Conservation (phyloP, 176 grass and related monocot genomes). For the Saccharum spontaneum region DNA sequence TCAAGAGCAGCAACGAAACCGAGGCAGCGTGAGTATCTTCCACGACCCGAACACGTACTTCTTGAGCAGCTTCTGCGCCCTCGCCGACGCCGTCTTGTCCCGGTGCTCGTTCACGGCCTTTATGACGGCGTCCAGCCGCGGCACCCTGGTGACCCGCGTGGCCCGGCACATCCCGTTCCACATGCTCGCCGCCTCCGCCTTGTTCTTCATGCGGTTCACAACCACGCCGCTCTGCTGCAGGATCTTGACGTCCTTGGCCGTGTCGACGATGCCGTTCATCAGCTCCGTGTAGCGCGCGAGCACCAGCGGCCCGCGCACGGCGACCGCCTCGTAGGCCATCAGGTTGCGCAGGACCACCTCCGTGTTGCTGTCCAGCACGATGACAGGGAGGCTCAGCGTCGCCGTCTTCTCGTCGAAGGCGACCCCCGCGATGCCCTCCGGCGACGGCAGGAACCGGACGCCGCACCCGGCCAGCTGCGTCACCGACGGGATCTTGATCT, state of each 20-base stretch:
- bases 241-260: slow-evolving; percentile 56
- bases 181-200: slow-evolving; percentile 48
- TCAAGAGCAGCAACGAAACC: slow-evolving; percentile 53
- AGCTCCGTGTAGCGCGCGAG: slow-evolving; percentile 69
- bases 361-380: slow-evolving; percentile 64
- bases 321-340: slow-evolving; percentile 62
- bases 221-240: slow-evolving; percentile 43
- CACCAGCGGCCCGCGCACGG: slow-evolving; percentile 59
- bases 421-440: slow-evolving; percentile 35
- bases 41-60: slow-evolving; percentile 71
- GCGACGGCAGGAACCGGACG: slow-evolving; percentile 53
- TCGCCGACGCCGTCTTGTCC: slow-evolving; percentile 28
- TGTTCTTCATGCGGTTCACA: slow-evolving; percentile 69
- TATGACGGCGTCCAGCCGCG: slow-evolving; percentile 49
- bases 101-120: slow-evolving; percentile 57
- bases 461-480: slow-evolving; percentile 44
- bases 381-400: slow-evolving; percentile 54
- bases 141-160: slow-evolving; percentile 52
- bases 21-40: slow-evolving; percentile 70
- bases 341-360: slow-evolving; percentile 68
- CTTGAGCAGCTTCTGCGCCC: slow-evolving; percentile 46
- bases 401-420: slow-evolving; percentile 38
- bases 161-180: slow-evolving; percentile 74
- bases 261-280: slow-evolving; percentile 83
- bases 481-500: slow-evolving; percentile 86